A percentile compares a stretch with the other conserved stretches of the same genome.
Evolutionary conservation across 2,329 filamentous ascomycete genomes (phyloP).

Genomic region (Cryphonectria parasitica): DNA sequence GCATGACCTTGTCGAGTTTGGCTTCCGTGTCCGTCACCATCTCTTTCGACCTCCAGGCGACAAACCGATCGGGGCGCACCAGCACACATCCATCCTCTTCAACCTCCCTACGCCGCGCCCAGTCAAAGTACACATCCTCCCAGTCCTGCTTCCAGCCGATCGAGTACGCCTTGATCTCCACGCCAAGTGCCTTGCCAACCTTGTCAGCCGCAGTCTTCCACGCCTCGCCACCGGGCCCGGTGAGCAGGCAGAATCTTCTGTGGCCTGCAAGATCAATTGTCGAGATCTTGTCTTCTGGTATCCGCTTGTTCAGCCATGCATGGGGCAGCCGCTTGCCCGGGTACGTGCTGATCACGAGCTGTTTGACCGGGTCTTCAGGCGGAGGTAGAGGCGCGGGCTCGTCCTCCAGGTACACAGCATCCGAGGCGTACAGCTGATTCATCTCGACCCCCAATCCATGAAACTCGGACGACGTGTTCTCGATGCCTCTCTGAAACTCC

Average conservation of each 20-base stretch:
- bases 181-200: conserved; percentile 43
- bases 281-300: conserved; percentile 51
- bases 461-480: conserved; percentile 51
- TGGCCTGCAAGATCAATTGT: conserved; percentile 65
- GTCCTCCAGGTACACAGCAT: conserved; percentile 50
- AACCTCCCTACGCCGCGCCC: conserved; percentile 56
- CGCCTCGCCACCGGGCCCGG: conserved; percentile 57
- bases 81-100: conserved; percentile 62
- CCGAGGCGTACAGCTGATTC: conserved; percentile 57
- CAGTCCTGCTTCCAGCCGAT: conserved; percentile 64
- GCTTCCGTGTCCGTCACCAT: conserved; percentile 28
- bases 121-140: conserved; percentile 66
- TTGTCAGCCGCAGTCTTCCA: conserved; percentile 56
- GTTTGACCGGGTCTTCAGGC: conserved; percentile 45
- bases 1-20: conserved; percentile 33
- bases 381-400: conserved; percentile 42
- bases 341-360: conserved; percentile 55
- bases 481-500: conserved; percentile 46
- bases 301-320: conserved; percentile 60
- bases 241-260: conserved; percentile 54
- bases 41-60: conserved; percentile 52
- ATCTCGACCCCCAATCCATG: conserved; percentile 62
- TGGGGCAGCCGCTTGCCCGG: conserved; percentile 65
- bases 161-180: conserved; percentile 52
- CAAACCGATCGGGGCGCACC: conserved; percentile 61